Evolutionary conservation across 23 red algal species (phyloP).

Genomic region (Gracilaria gracilis): DNA sequence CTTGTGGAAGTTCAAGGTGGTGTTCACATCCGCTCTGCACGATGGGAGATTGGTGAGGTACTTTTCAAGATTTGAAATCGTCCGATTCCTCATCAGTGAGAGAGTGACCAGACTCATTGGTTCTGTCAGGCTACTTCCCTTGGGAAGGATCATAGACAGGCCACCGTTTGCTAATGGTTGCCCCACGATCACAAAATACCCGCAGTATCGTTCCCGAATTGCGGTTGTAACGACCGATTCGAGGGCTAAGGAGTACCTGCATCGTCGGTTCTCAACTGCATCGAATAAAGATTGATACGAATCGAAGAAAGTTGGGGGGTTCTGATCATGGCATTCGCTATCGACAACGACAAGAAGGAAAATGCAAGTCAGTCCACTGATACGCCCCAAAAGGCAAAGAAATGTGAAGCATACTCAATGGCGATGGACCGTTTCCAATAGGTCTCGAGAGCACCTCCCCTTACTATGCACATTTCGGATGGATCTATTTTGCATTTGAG

Average conservation of each 20-base stretch:
- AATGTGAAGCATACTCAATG: slow-evolving; percentile 15
- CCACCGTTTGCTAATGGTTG: neutral
- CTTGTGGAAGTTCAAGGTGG: too few relatives aligned
- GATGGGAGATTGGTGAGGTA: neutral
- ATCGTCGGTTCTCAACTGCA: neutral
- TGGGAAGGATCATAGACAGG: neutral
- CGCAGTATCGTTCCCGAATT: neutral
- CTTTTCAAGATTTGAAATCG: neutral
- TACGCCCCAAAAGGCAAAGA: neutral
- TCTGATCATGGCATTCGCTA: neutral
- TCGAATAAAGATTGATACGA: slow-evolving; percentile 7
- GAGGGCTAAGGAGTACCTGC: neutral
- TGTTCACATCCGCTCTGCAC: neutral
- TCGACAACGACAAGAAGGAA: neutral
- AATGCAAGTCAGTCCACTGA: neutral
- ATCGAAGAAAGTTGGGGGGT: neutral
- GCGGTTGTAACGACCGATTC: neutral
- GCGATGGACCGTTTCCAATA: slow-evolving; percentile 26
- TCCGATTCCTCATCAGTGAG: neutral
- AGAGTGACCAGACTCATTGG: slow-evolving; percentile 29
- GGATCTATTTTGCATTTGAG: slow-evolving; percentile 19
- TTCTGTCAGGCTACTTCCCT: neutral
- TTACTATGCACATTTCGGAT: slow-evolving; percentile 34
- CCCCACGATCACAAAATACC: neutral
- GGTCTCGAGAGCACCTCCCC: slow-evolving; percentile 30